Conservation (phyloP, 495 filamentous ascomycete species). For the Aspergillus baeticus region DNA sequence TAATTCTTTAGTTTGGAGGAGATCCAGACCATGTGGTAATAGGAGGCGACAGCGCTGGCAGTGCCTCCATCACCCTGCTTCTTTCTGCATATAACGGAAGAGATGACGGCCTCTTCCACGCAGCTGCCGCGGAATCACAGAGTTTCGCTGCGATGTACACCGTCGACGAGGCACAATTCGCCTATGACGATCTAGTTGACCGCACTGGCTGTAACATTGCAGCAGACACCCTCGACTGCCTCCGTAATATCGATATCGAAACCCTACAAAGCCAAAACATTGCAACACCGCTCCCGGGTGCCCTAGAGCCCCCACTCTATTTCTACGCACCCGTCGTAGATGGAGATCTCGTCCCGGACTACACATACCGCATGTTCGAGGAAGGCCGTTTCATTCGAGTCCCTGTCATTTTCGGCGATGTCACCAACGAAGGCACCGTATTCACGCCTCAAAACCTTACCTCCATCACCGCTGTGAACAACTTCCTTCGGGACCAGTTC, state of each 20-base stretch:
- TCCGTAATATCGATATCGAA: constrained; percentile 50
- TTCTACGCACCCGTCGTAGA: constrained; percentile 62
- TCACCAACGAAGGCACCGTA: constrained; percentile 67
- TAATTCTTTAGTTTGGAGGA: constrained; percentile 60
- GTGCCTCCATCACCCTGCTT: constrained; percentile 63
- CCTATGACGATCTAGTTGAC: constrained; percentile 60
- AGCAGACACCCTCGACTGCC: constrained; percentile 53
- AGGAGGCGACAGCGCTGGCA: constrained; percentile 71
- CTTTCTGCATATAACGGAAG: constrained; percentile 61
- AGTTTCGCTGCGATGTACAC: constrained; percentile 63
- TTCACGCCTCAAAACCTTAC: constrained; percentile 56
- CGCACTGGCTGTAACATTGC: constrained; percentile 51
- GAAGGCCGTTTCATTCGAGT: constrained; percentile 63
- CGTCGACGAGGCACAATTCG: constrained; percentile 59
- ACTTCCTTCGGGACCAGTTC: constrained; percentile 64
- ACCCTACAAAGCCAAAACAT: constrained; percentile 54
- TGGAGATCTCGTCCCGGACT: constrained; percentile 54
- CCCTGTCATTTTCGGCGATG: constrained; percentile 68
- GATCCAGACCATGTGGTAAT: constrained; percentile 70
- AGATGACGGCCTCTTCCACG: constrained; percentile 59
- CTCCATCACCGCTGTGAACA: constrained; percentile 42
- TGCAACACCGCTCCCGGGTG: constrained; percentile 54
- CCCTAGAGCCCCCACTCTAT: constrained; percentile 48
- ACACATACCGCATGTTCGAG: constrained; percentile 58
- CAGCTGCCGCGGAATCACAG: constrained; percentile 62